Conservation (phyloP, 140 eudicot species). For the Oenanthe javanica region DNA sequence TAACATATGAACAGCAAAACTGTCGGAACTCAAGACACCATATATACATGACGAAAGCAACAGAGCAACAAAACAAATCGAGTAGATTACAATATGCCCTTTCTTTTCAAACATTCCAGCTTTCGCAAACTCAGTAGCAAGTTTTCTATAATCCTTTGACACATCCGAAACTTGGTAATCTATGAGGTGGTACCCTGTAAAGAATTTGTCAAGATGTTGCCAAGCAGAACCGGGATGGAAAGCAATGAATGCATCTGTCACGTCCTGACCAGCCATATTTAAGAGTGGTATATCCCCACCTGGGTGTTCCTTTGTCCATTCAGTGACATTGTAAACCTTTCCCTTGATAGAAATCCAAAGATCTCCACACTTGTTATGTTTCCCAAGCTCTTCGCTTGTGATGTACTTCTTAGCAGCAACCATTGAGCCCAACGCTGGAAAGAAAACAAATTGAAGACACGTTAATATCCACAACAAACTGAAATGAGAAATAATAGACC, state of each 20-base stretch:
- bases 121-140: slow-evolving; percentile 10
- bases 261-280: slow-evolving; percentile 7
- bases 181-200: background rate
- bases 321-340: slow-evolving; percentile 1
- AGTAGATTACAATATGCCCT: slow-evolving; percentile 9
- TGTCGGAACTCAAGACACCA: slow-evolving; percentile 1
- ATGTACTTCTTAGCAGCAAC: slow-evolving; percentile 2
- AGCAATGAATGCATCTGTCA: slow-evolving; percentile 9
- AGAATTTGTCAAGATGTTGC: slow-evolving; percentile 5
- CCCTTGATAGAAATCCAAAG: slow-evolving; percentile 8
- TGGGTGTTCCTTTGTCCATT: slow-evolving; percentile 2
- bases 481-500: no score
- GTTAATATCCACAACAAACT: background rate
- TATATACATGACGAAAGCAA: background rate
- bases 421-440: slow-evolving; percentile 5
- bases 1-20: background rate
- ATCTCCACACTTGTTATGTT: slow-evolving; percentile 4
- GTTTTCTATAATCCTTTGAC: slow-evolving; percentile 3
- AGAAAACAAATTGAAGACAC: background rate
- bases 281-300: background rate
- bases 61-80: slow-evolving; percentile 1
- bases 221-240: slow-evolving; percentile 3
- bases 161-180: slow-evolving; percentile 10
- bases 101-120: slow-evolving; percentile 11
- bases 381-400: slow-evolving; percentile 4